Conservation (phyloP, 148 eudicot species). For the Cornus controversa region DNA sequence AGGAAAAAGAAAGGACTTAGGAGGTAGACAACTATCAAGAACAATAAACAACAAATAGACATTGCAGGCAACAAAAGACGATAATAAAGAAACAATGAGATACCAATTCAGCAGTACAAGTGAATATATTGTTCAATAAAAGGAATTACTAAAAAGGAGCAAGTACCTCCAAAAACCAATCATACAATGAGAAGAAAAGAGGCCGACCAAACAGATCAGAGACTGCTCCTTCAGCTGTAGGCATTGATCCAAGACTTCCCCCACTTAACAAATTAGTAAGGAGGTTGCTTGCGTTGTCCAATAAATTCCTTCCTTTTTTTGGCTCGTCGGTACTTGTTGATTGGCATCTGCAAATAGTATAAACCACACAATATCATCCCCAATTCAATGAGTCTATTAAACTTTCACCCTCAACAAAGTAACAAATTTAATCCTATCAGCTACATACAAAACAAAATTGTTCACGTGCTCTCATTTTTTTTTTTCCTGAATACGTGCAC, state of each 20-base stretch:
- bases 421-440: neutral
- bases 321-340: conserved; percentile 65
- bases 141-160: conserved; percentile 6
- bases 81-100: neutral
- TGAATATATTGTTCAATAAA: neutral
- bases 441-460: neutral
- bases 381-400: neutral
- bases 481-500: too few relatives aligned
- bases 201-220: conserved; percentile 90
- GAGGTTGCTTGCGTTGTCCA: conserved; percentile 95
- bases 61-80: neutral
- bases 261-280: conserved; percentile 88
- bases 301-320: conserved; percentile 57
- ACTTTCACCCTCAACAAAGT: neutral
- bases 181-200: conserved; percentile 86
- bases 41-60: neutral
- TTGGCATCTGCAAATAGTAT: conserved; percentile 60
- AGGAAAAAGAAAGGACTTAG: neutral
- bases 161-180: conserved; percentile 94
- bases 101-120: neutral
- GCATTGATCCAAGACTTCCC: conserved; percentile 84
- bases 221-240: conserved; percentile 96
- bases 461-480: neutral
- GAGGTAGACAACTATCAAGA: neutral
- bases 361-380: neutral